Evolutionary conservation across 2,329 filamentous ascomycete species (phyloP), one percentile per base, ranked within the genome.

Genomic region (Ceratocystis huliohia): DNA sequence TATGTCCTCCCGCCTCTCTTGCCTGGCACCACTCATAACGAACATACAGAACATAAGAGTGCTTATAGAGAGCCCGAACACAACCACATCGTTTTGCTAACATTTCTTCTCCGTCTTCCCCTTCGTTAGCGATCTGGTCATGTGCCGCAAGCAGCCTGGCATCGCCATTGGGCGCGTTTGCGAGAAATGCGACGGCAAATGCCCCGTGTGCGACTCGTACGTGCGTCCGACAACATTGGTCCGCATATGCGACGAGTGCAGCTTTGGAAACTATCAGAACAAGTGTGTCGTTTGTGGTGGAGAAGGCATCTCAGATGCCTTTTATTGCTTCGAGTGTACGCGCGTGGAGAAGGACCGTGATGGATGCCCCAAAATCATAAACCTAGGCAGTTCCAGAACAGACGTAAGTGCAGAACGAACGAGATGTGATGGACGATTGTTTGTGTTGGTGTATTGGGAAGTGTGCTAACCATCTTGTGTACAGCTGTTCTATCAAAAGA

Each of bases 141-240:
- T 97, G 93, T 99, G 94, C 84, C 92, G 93, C 80, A 99, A 99
- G 81, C 93, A 96, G 77, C 82, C 93, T 69, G 94, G 94, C 78
- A 96, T 97, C 76, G 89, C 92, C 73, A 96, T 99, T 83, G 94
- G 94, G 75, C 92, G 94, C 67, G 89, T 99, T 75, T 99, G 94
- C 83, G 94, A 99, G 81, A 99, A 99, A 80, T 99, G 94, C 82
- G 94, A 99, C 80, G 94, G 94, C 77, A 99, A 99, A 81, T 99
- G 94, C 74, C 94, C 94, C 70, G 92, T 99, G 69, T 99, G 94
- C 85, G 94, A 99, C 76, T 96, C 90, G 69, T 99, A 99, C 83
- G 94, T 99, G 70, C 92, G 94, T 17, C 94, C 94, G 13, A 99
- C 94, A 33, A 97, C 94, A 7, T 87, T 97, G 67, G 94, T 96